Evolutionary conservation across 495 filamentous ascomycete genomes (phyloP), one percentile per base, ranked within the genome.

Genomic region (Immersiella caudata): DNA sequence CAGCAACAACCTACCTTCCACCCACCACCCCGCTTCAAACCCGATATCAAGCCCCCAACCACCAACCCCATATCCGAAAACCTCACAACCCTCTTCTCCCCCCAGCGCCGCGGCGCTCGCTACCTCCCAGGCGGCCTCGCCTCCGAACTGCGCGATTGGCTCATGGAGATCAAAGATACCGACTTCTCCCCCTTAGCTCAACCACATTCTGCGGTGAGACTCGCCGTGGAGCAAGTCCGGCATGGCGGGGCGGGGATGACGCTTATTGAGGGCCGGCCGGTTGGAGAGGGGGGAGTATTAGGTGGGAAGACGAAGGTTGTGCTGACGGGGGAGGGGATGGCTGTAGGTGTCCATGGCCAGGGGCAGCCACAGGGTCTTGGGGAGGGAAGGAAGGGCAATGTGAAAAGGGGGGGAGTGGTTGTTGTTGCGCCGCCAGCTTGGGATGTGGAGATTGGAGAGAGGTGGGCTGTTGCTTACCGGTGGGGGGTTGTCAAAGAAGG

Each of bases 381-480:
- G 16, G 64, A 49, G 18, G 40, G 56, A 16, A 33, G 25, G 22
- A 27, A 24, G 24, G 25, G 26, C 22, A 6, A 59, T n/a, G 55
- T 79, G 11, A 65, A 21, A 0, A 61, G 69, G 5, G 80, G 80
- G 8, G 69, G 61, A 11, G 68, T 81, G 50, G 73, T 84, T 6
- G 71, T 70, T 12, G 68, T 84, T 29, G 74, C 66, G 33, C 75
- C 76, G 35, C 80, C 81, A 2, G 77, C 76, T 12, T 84, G 82
- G 82, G 81, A 82, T 63, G 71, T 82, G 35, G 66, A 68, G 46
- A 36, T 84, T 3, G 75, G 70, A 7, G 80, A 66, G 11, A 68
- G 67, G 8, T 84, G 81, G 80, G 73, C 71, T 8, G 82, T 84
- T 26, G 79, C 77, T 6, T 83, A 80, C 54, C 77, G 81, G 54